A percentile compares a stretch with the other conserved stretches of the same genome.
These are phyloP conservation scores for Daldinia bambusicola DNA, from an alignment of 495 filamentous ascomycete genomes.

Conservation along the genomic window DNA sequence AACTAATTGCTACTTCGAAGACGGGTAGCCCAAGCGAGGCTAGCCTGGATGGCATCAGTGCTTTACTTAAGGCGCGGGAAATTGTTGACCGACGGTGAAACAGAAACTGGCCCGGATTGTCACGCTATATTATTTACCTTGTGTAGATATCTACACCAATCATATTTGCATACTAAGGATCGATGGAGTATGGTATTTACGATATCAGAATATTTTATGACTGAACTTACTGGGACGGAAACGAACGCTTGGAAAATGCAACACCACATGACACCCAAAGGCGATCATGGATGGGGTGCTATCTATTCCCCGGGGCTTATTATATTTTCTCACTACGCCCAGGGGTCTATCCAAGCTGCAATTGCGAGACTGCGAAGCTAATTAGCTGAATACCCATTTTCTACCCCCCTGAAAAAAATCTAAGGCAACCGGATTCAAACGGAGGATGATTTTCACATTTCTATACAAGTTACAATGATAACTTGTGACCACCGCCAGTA, in stretches of 20 bases:
- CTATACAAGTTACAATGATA: constrained; percentile 8
- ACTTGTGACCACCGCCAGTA: constrained; percentile 22
- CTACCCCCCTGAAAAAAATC: constrained; percentile 10
- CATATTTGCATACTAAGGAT: constrained; percentile 35
- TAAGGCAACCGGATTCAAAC: constrained; percentile 17
- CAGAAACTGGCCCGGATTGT: not conserved
- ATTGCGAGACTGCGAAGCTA: constrained; percentile 21
- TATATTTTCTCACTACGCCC: constrained; percentile 4
- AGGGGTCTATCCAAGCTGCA: constrained; percentile 11
- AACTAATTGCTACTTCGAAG: constrained; percentile 20
- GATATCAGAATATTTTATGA: constrained; percentile 36
- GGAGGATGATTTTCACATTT: constrained; percentile 11
- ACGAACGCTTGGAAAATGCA: constrained; percentile 41
- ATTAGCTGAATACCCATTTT: constrained; percentile 34
- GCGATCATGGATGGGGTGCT: constrained; percentile 8
- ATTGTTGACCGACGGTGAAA: constrained; percentile 59
- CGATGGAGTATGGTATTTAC: constrained; percentile 40
- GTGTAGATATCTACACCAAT: constrained; percentile 27
- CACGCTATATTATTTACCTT: not conserved
- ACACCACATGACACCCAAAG: constrained; percentile 29
- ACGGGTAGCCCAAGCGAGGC: constrained; percentile 12
- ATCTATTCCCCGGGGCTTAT: constrained; percentile 6
- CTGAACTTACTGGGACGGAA: constrained; percentile 26
- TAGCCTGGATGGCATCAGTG: constrained; percentile 62
- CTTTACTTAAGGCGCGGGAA: constrained; percentile 64